Conservation (phyloP, 192 early-diverging fungal genomes). For the Dimargaris cristalligena region DNA sequence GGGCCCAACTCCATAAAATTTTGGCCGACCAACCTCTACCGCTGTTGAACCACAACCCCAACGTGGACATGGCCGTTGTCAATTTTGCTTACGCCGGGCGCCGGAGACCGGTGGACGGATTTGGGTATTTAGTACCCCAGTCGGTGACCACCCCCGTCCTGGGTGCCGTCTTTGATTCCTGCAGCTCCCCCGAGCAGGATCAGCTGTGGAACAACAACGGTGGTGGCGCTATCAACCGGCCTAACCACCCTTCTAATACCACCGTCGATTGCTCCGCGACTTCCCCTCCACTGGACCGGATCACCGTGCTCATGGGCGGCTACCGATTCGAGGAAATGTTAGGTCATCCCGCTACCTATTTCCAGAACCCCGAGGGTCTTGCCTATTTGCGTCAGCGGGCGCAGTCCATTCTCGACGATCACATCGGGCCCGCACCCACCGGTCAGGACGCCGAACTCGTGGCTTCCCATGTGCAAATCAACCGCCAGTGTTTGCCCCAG, state of each 20-base stretch:
- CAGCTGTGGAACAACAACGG: slow-evolving; percentile 1
- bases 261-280: too few relatives aligned
- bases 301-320: slow-evolving; percentile 90
- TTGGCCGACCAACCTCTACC: slow-evolving; percentile 22
- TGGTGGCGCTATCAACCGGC: too few relatives aligned
- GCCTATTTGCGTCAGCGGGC: slow-evolving; percentile 28
- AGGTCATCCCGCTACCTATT: slow-evolving; percentile 17
- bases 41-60: slow-evolving; percentile 41
- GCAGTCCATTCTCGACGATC: slow-evolving; percentile 32
- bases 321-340: slow-evolving; percentile 44
- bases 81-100: slow-evolving; percentile 50
- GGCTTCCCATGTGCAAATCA: slow-evolving; percentile 35
- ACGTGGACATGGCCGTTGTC: slow-evolving; percentile 66
- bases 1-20: slow-evolving; percentile 27
- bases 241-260: too few relatives aligned
- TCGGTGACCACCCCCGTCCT: slow-evolving; percentile 37
- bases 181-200: slow-evolving; percentile 52
- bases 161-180: slow-evolving; percentile 81
- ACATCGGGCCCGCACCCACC: slow-evolving; percentile 35
- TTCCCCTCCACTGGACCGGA: slow-evolving; percentile 14
- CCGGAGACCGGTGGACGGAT: slow-evolving; percentile 53
- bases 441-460: slow-evolving; percentile 20
- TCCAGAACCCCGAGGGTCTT: slow-evolving; percentile 14
- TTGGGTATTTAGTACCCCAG: slow-evolving; percentile 77
- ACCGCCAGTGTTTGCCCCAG: slow-evolving; percentile 71